phyloP scores from a whole-genome alignment of 1,284 basidiomycete species.

The Heterobasidion occidentale region DNA sequence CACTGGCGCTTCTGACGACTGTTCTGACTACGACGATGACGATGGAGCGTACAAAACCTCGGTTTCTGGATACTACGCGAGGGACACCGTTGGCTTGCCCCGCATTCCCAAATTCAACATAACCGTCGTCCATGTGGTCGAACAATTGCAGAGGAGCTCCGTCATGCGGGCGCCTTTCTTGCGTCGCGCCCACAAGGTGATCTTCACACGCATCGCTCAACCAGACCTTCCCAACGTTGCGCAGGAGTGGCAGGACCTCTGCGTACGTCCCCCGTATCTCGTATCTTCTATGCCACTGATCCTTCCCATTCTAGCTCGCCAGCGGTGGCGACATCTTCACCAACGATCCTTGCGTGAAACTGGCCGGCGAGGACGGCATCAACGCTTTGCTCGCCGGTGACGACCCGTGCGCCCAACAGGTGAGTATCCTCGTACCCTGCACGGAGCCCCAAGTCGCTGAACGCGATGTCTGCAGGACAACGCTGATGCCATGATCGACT shows the following conservation, averaged over 20 bases:
- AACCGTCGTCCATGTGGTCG: too few species aligned
- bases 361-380: constrained; percentile 31
- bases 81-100: too few species aligned
- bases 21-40: too few species aligned
- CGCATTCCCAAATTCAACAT: too few species aligned
- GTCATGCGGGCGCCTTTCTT: too few species aligned
- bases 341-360: constrained; percentile 29
- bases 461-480: constrained; percentile 25
- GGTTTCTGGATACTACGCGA: too few species aligned
- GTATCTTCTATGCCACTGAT: not conserved
- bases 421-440: not conserved
- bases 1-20: too few species aligned
- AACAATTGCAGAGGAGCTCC: too few species aligned
- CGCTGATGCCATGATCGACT: constrained; percentile 40
- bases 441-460: too few species aligned
- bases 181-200: not conserved
- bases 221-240: constrained; percentile 19
- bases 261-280: constrained; percentile 4
- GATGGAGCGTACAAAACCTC: too few species aligned
- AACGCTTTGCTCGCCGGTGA: constrained; percentile 34
- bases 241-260: constrained; percentile 22
- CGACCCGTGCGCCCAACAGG: constrained; percentile 27
- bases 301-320: constrained; percentile 7
- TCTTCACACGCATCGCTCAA: constrained; percentile 17
- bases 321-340: constrained; percentile 33